Percentiles rank a stretch among this genome's conserved stretches.
These are phyloP conservation scores for Thalassiosira livingstoniorum DNA, from an alignment of 352 stramenopile genomes.

Conservation along the genomic window DNA sequence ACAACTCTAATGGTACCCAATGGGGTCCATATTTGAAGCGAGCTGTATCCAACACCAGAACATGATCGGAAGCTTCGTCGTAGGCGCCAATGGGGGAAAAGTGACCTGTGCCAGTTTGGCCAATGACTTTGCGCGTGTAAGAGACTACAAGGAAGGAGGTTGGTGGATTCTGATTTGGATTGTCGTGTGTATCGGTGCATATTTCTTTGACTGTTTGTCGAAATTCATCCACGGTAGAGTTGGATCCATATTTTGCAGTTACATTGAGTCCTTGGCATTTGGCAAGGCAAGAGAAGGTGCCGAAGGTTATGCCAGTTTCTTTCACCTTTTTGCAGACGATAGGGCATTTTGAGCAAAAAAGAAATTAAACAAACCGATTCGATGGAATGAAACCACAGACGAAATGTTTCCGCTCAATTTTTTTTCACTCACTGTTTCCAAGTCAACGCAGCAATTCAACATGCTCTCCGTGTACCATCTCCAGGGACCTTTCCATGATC, in stretches of 20 bases:
- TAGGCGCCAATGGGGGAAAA: slow-evolving; percentile 97
- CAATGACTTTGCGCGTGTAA: slow-evolving; percentile 91
- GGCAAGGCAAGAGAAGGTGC: slow-evolving; percentile 86
- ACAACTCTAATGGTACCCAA: slow-evolving; percentile 70
- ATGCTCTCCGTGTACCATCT: slow-evolving; percentile 87
- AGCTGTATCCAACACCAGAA: slow-evolving; percentile 96
- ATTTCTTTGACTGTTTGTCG: slow-evolving; percentile 70
- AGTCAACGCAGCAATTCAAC: slow-evolving; percentile 88
- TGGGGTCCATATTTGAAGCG: slow-evolving; percentile 88
- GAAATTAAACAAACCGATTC: too few species aligned
- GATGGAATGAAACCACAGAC: too few species aligned
- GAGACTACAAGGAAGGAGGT: slow-evolving; percentile 90
- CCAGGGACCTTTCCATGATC: slow-evolving; percentile 88
- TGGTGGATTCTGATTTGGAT: slow-evolving; percentile 10
- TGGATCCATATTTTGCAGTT: slow-evolving; percentile 60
- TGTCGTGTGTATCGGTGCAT: slow-evolving; percentile 52
- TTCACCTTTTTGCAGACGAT: slow-evolving; percentile 57
- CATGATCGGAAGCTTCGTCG: slow-evolving; percentile 88
- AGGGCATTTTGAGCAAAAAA: too few species aligned
- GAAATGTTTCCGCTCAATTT: too few species aligned
- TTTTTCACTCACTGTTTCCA: slow-evolving; percentile 76
- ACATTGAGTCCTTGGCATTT: slow-evolving; percentile 87
- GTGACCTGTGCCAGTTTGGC: slow-evolving; percentile 95
- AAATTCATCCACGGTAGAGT: slow-evolving; percentile 78
- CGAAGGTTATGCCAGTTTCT: slow-evolving; percentile 86